Conservation (phyloP, 306 rosid genomes). For the Vachellia collinsii region DNA sequence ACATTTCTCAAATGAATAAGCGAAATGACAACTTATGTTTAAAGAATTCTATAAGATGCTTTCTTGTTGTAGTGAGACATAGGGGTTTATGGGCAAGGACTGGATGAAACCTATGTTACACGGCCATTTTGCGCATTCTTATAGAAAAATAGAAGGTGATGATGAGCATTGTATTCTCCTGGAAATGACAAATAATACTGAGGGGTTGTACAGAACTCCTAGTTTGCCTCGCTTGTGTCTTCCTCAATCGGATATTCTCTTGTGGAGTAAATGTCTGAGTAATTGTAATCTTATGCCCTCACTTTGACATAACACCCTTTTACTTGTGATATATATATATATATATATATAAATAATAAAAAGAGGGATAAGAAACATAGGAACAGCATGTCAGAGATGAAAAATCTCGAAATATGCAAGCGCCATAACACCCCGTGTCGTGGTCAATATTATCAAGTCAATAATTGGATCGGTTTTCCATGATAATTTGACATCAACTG, state of each 20-base stretch:
- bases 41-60: background rate
- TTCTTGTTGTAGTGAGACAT: background rate
- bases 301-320: background rate
- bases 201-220: background rate
- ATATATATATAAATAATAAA: background rate
- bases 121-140: background rate
- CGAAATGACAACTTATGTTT: background rate
- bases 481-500: background rate
- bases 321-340: background rate
- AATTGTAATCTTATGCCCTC: background rate
- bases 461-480: background rate
- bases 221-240: background rate
- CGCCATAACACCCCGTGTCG: background rate
- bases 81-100: background rate
- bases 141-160: background rate
- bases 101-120: background rate
- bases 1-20: conserved; percentile 23
- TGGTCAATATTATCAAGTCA: too few species aligned
- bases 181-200: background rate
- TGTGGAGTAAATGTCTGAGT: background rate
- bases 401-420: background rate
- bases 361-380: background rate
- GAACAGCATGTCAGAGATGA: background rate
- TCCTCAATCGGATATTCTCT: background rate
- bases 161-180: background rate